A percentile compares a stretch with the other conserved stretches of the same genome.
Evolutionary conservation across 306 rosid species (phyloP).

Genomic region (Castanea sativa): DNA sequence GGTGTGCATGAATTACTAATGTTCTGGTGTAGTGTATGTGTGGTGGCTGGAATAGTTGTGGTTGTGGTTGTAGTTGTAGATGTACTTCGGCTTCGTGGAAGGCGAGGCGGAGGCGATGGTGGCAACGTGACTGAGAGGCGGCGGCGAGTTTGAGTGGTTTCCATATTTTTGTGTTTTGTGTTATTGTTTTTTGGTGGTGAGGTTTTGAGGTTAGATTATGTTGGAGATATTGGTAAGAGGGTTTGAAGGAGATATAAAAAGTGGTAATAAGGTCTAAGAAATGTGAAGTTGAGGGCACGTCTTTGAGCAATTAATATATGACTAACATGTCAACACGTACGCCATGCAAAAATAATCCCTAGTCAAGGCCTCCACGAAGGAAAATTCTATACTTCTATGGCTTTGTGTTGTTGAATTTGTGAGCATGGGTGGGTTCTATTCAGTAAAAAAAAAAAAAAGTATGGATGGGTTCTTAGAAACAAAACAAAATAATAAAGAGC

Average conservation of each 20-base stretch:
- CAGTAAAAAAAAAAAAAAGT: too few species aligned
- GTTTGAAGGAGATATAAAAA: neutral
- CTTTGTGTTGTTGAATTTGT: too few species aligned
- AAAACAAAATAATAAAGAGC: too few species aligned
- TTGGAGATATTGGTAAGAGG: neutral
- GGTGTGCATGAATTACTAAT: neutral
- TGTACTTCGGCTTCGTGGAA: slow-evolving; percentile 49
- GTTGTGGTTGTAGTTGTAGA: slow-evolving; percentile 4
- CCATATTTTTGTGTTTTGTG: neutral
- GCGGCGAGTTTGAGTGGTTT: slow-evolving; percentile 2
- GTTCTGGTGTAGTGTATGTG: neutral
- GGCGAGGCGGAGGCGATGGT: slow-evolving; percentile 36
- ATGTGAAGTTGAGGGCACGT: neutral
- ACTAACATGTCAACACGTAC: too few species aligned
- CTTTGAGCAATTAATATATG: neutral
- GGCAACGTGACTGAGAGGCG: neutral
- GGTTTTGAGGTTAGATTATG: neutral
- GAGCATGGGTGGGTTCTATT: too few species aligned
- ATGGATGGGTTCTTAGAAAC: too few species aligned
- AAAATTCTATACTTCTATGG: neutral
- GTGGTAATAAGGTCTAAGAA: neutral
- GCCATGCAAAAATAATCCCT: neutral
- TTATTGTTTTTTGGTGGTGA: too few species aligned
- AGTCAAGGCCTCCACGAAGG: neutral
- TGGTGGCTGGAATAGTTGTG: slow-evolving; percentile 17